Evolutionary conservation across 1,139 yeast genomes (phyloP).

Genomic region (Suhomyces ambrosiae): DNA sequence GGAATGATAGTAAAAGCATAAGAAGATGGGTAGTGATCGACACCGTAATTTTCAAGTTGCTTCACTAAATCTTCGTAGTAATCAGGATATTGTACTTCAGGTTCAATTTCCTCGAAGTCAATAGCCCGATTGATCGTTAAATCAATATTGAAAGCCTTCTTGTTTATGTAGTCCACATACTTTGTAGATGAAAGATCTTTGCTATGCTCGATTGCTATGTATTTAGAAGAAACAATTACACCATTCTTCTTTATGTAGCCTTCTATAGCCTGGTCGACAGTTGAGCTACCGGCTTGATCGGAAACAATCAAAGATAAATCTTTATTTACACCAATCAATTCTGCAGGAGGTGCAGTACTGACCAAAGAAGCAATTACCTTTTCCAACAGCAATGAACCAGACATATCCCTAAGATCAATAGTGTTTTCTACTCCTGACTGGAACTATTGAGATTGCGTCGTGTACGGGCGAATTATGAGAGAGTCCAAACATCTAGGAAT

Average conservation of each 20-base stretch:
- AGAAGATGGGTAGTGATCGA: slow-evolving; percentile 55
- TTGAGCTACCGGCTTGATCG: slow-evolving; percentile 16
- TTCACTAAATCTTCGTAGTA: slow-evolving; percentile 33
- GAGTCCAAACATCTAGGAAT: too few species aligned
- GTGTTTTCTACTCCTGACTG: too few species aligned
- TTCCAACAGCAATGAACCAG: slow-evolving; percentile 21
- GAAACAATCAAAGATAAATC: slow-evolving; percentile 29
- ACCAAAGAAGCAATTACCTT: slow-evolving; percentile 38
- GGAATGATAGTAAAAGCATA: slow-evolving; percentile 51
- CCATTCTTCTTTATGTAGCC: slow-evolving; percentile 32
- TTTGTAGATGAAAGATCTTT: slow-evolving; percentile 38
- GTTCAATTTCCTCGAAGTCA: slow-evolving; percentile 50
- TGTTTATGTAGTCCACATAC: slow-evolving; percentile 42
- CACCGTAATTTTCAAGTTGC: slow-evolving; percentile 42
- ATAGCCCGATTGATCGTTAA: slow-evolving; percentile 47
- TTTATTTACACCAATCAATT: slow-evolving; percentile 33
- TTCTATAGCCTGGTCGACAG: slow-evolving; percentile 35
- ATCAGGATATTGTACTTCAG: slow-evolving; percentile 28
- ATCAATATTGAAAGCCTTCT: slow-evolving; percentile 63
- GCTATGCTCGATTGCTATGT: slow-evolving; percentile 39
- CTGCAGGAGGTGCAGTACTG: slow-evolving; percentile 45
- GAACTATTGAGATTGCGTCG: background rate
- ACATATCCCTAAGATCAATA: too few species aligned
- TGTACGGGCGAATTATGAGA: background rate
- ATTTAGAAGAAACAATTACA: slow-evolving; percentile 32